phyloP scores from a whole-genome alignment of 768 basidiomycete genomes.

The Mycena rosella region DNA sequence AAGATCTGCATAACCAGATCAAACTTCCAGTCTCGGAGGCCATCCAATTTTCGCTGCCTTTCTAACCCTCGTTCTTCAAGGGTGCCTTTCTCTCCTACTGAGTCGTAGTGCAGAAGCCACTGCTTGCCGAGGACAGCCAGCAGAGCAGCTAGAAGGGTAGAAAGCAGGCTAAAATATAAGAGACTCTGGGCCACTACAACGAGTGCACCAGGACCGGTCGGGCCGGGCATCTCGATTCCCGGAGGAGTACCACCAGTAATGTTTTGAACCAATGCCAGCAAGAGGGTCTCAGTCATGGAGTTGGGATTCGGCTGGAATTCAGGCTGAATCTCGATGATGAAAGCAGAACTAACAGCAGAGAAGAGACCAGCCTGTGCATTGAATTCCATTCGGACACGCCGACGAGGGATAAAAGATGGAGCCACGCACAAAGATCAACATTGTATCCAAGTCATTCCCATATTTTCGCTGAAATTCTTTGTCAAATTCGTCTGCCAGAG shows the following conservation, averaged over 20 bases:
- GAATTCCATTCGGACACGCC: background rate
- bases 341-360: too few species aligned
- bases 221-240: too few species aligned
- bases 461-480: constrained; percentile 3
- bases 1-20: too few species aligned
- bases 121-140: too few species aligned
- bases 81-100: background rate
- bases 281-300: too few species aligned
- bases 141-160: background rate
- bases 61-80: background rate
- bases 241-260: too few species aligned
- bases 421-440: constrained; percentile 6
- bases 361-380: constrained; percentile 12
- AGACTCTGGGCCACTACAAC: background rate
- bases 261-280: too few species aligned
- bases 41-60: background rate
- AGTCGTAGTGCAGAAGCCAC: too few species aligned
- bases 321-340: constrained; percentile 11
- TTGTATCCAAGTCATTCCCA: constrained; percentile 10
- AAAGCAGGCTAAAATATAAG: background rate
- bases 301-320: background rate
- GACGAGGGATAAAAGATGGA: background rate
- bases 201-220: background rate
- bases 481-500: constrained; percentile 5
- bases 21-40: constrained; percentile 11